Evolutionary conservation across 2,329 filamentous ascomycete species (phyloP), one percentile per base, ranked within the genome.

Genomic region (Colletotrichum orchidophilum): DNA sequence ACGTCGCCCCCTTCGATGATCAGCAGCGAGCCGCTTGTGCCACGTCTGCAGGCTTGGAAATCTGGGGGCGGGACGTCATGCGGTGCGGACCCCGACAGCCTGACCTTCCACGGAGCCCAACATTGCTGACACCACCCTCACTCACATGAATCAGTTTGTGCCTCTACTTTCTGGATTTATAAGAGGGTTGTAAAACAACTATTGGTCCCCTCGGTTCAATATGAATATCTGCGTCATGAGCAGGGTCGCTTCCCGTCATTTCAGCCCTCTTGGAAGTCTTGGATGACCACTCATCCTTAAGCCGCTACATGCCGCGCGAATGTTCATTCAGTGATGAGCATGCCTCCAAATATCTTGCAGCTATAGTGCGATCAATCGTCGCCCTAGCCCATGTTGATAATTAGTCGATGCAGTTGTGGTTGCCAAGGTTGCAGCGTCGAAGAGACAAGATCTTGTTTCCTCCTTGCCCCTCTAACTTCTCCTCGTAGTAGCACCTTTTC

Each of bases 31-130:
- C 57, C 54, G 27, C 53, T 9, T 27, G 35, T 55, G 46, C 42
- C 65, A 71, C 53, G 33, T 69, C 69, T 69, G 64, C 35, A 53
- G 42, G 12, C 33, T 57, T 46, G 42, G 33, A 46, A 63, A 71
- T 63, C 69, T 53, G 58, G 64, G 69, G 52, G 46, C 58, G 64
- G 53, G 53, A 54, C 64, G 52, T 62, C 59, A 68, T 63, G 69
- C 64, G 64, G 53, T 60, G 64, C 33, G 33, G 46, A 31, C 53
- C 42, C 54, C 49, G n/a, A 9, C 27, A 69, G 57, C 31, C 49
- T 58, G 67, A 26, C 33, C 27, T 31, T 31, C 24, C 27, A 62
- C 50, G 29, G 39, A 67, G 59, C 64, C 64, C 21, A 65, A 60
- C 65, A 13, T 60, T 18, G 26, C 6, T 49, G 15, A 31, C 54